Evolutionary conservation across 306 rosid genomes (phyloP).

Genomic region (Urtica urens): DNA sequence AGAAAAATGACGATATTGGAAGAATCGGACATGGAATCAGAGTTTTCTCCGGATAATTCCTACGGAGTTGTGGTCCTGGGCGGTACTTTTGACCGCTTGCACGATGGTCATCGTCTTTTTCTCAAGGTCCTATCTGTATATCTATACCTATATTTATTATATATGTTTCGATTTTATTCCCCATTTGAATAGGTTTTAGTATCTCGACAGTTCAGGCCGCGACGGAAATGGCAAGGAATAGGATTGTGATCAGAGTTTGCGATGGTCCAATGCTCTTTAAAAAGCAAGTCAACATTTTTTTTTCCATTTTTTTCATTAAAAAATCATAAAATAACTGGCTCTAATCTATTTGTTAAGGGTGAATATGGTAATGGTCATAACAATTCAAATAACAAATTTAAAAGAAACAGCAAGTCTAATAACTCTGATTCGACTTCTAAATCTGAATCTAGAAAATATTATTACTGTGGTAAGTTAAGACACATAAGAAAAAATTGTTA

Average conservation of each 20-base stretch:
- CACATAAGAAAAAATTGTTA: too few relatives aligned
- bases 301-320: conserved; percentile 4
- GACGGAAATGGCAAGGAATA: conserved; percentile 49
- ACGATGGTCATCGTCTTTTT: conserved; percentile 84
- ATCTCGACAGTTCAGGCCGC: conserved; percentile 53
- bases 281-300: conserved; percentile 44
- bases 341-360: too few relatives aligned
- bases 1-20: conserved; percentile 46
- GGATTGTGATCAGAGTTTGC: conserved; percentile 71
- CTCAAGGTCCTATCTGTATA: conserved; percentile 41
- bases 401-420: too few relatives aligned
- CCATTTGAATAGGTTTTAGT: not conserved
- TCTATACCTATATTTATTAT: not conserved
- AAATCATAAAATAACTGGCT: too few relatives aligned
- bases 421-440: too few relatives aligned
- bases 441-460: too few relatives aligned
- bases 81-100: conserved; percentile 87
- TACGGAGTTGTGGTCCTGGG: conserved; percentile 73
- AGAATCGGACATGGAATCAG: conserved; percentile 23
- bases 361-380: too few relatives aligned
- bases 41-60: conserved; percentile 60
- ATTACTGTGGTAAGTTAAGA: too few relatives aligned
- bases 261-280: conserved; percentile 81
- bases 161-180: not conserved
- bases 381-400: too few relatives aligned